These are phyloP conservation scores for Xylogone sp. DNA, from an alignment of 2,329 filamentous ascomycete genomes.

Conservation along the genomic window DNA sequence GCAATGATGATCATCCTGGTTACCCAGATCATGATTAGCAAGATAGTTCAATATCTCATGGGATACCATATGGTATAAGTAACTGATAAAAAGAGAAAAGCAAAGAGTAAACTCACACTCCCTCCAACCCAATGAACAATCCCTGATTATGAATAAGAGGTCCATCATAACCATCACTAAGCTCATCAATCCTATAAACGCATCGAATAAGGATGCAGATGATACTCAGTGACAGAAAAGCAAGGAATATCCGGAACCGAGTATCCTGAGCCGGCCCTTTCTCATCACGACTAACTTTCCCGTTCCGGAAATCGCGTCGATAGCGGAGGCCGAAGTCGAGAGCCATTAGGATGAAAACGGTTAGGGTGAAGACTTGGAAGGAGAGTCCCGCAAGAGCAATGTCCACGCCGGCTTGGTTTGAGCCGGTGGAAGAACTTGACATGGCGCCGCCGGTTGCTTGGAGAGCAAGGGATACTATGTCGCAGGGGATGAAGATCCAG, in stretches of 20 bases:
- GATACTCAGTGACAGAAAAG: conserved; percentile 3
- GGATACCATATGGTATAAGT: neutral
- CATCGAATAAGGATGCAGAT: conserved; percentile 16
- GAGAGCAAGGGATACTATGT: conserved; percentile 52
- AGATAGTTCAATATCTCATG: neutral
- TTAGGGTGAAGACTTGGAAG: conserved; percentile 32
- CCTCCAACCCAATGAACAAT: conserved; percentile 56
- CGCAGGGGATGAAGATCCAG: conserved; percentile 54
- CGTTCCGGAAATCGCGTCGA: conserved; percentile 10
- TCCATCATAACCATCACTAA: conserved; percentile 62
- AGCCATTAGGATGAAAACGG: conserved; percentile 37
- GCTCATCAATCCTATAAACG: conserved; percentile 45
- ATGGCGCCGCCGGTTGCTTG: conserved; percentile 56
- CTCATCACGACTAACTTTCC: conserved; percentile 4
- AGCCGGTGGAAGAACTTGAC: conserved; percentile 36
- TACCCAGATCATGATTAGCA: neutral
- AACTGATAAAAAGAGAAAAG: neutral
- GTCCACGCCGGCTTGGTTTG: conserved; percentile 37
- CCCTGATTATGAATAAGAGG: conserved; percentile 59
- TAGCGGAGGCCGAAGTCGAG: conserved; percentile 46
- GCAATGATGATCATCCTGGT: conserved; percentile 42
- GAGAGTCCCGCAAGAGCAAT: conserved; percentile 36
- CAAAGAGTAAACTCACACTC: conserved; percentile 33
- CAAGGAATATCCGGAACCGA: conserved; percentile 10
- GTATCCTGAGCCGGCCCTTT: neutral